These are phyloP conservation scores for Neonectria faginata DNA, from an alignment of 2,329 filamentous ascomycete species.

Conservation along the genomic window DNA sequence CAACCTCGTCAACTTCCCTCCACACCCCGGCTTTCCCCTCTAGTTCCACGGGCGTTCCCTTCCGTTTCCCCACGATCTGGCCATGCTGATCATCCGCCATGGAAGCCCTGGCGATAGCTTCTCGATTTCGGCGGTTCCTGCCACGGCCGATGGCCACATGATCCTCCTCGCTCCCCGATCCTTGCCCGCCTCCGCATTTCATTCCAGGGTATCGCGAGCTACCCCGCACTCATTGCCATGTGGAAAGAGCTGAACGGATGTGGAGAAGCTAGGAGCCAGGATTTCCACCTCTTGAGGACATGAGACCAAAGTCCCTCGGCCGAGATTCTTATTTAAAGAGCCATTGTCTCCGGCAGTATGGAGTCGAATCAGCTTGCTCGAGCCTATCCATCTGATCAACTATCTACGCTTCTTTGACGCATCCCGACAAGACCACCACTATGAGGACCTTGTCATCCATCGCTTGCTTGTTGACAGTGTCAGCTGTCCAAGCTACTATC, in stretches of 20 bases:
- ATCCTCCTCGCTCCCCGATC: background rate
- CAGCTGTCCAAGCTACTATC: slow-evolving; percentile 27
- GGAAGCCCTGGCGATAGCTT: background rate
- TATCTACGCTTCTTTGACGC: background rate
- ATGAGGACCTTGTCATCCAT: slow-evolving; percentile 21
- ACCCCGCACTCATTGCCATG: slow-evolving; percentile 22
- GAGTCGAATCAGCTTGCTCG: background rate
- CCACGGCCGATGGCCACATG: background rate
- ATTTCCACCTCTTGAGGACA: background rate
- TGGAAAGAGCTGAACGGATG: slow-evolving; percentile 17
- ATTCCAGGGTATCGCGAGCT: background rate
- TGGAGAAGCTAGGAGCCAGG: slow-evolving; percentile 7
- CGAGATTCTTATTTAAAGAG: slow-evolving; percentile 11
- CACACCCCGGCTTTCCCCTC: background rate
- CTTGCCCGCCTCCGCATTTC: slow-evolving; percentile 6
- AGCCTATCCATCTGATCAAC: slow-evolving; percentile 1
- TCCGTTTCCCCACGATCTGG: slow-evolving; percentile 12
- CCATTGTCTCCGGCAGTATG: background rate
- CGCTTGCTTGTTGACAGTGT: slow-evolving; percentile 18
- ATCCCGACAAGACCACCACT: background rate
- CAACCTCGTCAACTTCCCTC: background rate
- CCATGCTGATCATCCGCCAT: slow-evolving; percentile 4
- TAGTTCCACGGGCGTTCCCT: background rate
- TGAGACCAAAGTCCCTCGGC: background rate
- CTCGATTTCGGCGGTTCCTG: slow-evolving; percentile 24